Evolutionary conservation across 2,329 filamentous ascomycete genomes (phyloP), one percentile per base, ranked within the genome.

Genomic region (Pestalotiopsis fici): DNA sequence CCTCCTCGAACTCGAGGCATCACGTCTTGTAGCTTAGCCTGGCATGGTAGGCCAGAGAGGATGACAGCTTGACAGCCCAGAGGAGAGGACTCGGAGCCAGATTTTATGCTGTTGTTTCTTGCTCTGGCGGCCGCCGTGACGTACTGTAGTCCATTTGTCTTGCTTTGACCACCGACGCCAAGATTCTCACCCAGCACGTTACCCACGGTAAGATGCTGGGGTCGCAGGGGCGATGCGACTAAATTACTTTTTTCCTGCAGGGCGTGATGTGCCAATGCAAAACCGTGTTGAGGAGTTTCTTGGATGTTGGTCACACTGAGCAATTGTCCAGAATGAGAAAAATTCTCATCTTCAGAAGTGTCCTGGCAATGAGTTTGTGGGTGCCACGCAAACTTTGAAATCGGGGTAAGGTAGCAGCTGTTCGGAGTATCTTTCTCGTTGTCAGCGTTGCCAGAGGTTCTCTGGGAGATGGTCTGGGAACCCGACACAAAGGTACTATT

Each of bases 1-100:
- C 67, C 67, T 5, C 67, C 64, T 21, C 64, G 59, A n/a, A 68
- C 60, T 56, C 23, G 43, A 15, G 64, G 18, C 35, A 63, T 23
- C 13, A 68, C 59, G 23, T 68, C 28, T 13, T 59, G 59, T 11
- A 59, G 21, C 27, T 25, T 23, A 13, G 64, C 21, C 4, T 12
- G 15, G 13, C 3, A 25, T 25, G 25, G 31, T 27, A 68, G 50
- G 37, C 43, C 23, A 2, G 64, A 64, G 9, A 68, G 25, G 12
- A 68, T 23, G 27, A 68, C 64, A 15, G 64, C 25, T 15, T 54
- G 59, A 54, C 67, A 68, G 25, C 50, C 54, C 11, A 54, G 37
- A 35, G 31, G 6, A 35, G 6, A 35, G 11, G 31, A 6, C 60
- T 56, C 12, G 55, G 12, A 13, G 18, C 23, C 15, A 54, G 28